Base-by-base conservation (phyloP, 257 asterid species). In the Asclepias syriaca region DNA sequence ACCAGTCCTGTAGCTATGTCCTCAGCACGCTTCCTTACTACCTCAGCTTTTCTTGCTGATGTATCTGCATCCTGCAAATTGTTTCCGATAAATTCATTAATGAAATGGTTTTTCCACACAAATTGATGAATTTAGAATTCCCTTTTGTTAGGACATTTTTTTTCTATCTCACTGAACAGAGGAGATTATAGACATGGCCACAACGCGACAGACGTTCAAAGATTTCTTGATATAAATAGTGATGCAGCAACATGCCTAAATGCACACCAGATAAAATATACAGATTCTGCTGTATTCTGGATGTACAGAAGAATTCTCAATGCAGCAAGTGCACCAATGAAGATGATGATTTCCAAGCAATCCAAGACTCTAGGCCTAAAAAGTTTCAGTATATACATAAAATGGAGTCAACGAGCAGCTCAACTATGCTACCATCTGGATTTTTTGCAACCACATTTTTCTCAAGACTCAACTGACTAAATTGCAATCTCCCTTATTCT, bases 1-100 rank as follows among this genome's bases (percentile, higher is more conserved):
- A 86, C 90, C 32, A 80, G 32, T 54, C 96, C 96, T 13, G 96
- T 87, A 66, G 86, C 92, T 81, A 93, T 71, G 79, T 93, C 98
- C 83, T 89, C 97, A 9, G 80, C 89, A 9, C 96, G 95, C 76
- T 89, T 93, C 77, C 89, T 84, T 54, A 74, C 85, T 22, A 80
- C 88, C 81, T 85, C 97, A 43, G 86, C 84, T 86, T 87, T 88
- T 76, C 76, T 84, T 13, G 89, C 87, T 45, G 89, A 82, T 49
- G 89, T 84, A 71, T 90, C 90, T 16, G 86, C 87, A 49, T 86
- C 94, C 98, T 93, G 82, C 58, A 75, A 72, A 56, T 27, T 37
- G 64, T 3, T 40, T 37, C 24, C 16, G 43, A 24, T 16, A 37
- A n/a, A 34, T 34, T 48, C 4, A 27, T 51, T 51, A 59, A 68